These are phyloP conservation scores for Russula griseocarnosa DNA, from an alignment of 768 basidiomycete species.

Conservation along the genomic window DNA sequence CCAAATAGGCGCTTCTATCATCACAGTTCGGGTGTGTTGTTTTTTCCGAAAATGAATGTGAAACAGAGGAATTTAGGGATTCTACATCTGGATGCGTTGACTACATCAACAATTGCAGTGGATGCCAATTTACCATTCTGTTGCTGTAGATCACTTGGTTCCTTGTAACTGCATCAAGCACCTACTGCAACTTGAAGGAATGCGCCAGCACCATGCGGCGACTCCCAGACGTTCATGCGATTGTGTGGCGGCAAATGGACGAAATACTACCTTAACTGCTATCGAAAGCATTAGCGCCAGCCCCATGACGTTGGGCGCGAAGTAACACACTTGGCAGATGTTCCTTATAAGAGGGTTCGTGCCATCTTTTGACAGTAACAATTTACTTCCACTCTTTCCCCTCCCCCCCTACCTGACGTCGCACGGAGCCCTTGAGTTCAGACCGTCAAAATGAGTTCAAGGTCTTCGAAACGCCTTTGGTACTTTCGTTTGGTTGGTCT, in stretches of 20 bases:
- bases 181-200: not conserved
- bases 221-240: not conserved
- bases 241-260: not conserved
- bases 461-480: not conserved
- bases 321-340: not conserved
- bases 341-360: not conserved
- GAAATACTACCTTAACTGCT: not conserved
- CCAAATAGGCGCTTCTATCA: too few relatives aligned
- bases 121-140: too few relatives aligned
- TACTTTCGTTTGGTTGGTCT: too few relatives aligned
- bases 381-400: not conserved
- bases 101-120: too few relatives aligned
- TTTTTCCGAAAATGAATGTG: too few relatives aligned
- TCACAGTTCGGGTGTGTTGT: too few relatives aligned
- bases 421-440: not conserved
- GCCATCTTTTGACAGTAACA: too few relatives aligned
- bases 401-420: not conserved
- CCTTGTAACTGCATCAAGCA: too few relatives aligned
- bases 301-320: constrained; percentile 6
- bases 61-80: too few relatives aligned
- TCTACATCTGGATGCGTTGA: too few relatives aligned
- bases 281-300: not conserved
- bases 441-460: constrained; percentile 2
- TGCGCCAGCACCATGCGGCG: not conserved
- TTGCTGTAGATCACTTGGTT: too few relatives aligned